These are phyloP conservation scores for Aspergillus brasiliensis DNA, from an alignment of 2,329 filamentous ascomycete genomes.

Conservation along the genomic window DNA sequence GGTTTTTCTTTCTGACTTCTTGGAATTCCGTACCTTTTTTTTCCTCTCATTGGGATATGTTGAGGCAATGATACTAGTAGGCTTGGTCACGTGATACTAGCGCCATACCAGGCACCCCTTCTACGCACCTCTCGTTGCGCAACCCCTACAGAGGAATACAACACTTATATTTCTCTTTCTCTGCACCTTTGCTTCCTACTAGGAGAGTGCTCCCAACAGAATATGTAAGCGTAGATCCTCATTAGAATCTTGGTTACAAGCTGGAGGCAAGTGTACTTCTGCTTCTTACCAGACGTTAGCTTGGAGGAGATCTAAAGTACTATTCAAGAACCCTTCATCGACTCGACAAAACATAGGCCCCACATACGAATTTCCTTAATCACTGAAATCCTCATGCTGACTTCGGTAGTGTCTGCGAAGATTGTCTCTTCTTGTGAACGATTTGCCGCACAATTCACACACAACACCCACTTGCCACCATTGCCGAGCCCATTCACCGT, in stretches of 20 bases:
- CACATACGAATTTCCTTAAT: not conserved
- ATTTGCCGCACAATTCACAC: conserved; percentile 8
- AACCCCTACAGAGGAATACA: too few species aligned
- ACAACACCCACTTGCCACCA: not conserved
- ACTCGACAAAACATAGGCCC: not conserved
- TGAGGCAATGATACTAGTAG: not conserved
- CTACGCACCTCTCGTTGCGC: too few species aligned
- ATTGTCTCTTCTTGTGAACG: conserved; percentile 13
- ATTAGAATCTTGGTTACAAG: not conserved
- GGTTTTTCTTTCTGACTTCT: not conserved
- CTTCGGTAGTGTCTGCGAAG: conserved; percentile 8
- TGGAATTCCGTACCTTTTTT: not conserved
- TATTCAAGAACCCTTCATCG: not conserved
- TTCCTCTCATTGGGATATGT: not conserved
- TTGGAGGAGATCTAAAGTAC: conserved; percentile 1
- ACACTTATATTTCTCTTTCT: too few species aligned
- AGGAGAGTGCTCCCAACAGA: not conserved
- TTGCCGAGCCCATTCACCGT: conserved; percentile 6
- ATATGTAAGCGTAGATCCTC: not conserved
- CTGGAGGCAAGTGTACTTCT: conserved; percentile 4
- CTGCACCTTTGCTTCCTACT: not conserved
- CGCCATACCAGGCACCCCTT: too few species aligned
- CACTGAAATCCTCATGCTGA: conserved; percentile 3
- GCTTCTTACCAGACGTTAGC: not conserved
- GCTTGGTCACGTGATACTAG: not conserved